A percentile compares a stretch with the other conserved stretches of the same genome.
These are phyloP conservation scores for Colletotrichum incanum DNA, from an alignment of 2,329 filamentous ascomycete genomes.

Conservation along the genomic window DNA sequence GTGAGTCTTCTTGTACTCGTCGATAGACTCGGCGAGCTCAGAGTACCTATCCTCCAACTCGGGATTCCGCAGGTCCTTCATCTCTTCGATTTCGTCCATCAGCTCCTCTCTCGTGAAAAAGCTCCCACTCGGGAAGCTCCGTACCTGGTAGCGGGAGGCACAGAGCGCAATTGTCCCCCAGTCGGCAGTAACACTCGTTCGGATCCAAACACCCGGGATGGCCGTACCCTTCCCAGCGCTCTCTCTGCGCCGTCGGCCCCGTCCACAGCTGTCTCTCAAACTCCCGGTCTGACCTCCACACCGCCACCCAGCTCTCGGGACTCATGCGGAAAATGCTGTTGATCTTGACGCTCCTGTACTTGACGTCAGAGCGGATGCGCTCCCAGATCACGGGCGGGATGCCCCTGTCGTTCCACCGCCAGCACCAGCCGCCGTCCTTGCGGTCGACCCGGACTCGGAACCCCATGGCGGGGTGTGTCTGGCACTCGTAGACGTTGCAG, in stretches of 20 bases:
- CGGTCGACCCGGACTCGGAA: background rate
- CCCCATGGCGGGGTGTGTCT: background rate
- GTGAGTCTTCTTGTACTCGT: background rate
- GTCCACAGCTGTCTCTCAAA: slow-evolving; percentile 22
- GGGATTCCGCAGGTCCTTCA: background rate
- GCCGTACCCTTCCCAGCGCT: slow-evolving; percentile 29
- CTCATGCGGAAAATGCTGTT: slow-evolving; percentile 19
- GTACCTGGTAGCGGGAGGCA: slow-evolving; percentile 14
- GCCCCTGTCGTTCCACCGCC: slow-evolving; percentile 6
- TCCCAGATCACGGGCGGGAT: slow-evolving; percentile 13
- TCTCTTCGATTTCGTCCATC: background rate
- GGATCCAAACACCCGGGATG: slow-evolving; percentile 11
- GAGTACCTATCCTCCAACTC: background rate
- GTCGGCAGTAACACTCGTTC: slow-evolving; percentile 26
- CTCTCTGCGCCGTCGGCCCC: background rate
- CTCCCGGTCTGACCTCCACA: slow-evolving; percentile 26
- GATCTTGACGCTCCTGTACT: slow-evolving; percentile 7
- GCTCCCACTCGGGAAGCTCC: slow-evolving; percentile 22
- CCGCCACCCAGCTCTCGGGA: background rate
- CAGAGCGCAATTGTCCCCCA: slow-evolving; percentile 17
- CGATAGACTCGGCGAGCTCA: background rate
- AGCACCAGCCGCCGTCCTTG: background rate
- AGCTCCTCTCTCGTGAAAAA: slow-evolving; percentile 7
- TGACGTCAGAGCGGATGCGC: slow-evolving; percentile 1
- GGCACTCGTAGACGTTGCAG: background rate